phyloP scores from a whole-genome alignment of 1,284 basidiomycete species.

The Moesziomyces sp. region DNA sequence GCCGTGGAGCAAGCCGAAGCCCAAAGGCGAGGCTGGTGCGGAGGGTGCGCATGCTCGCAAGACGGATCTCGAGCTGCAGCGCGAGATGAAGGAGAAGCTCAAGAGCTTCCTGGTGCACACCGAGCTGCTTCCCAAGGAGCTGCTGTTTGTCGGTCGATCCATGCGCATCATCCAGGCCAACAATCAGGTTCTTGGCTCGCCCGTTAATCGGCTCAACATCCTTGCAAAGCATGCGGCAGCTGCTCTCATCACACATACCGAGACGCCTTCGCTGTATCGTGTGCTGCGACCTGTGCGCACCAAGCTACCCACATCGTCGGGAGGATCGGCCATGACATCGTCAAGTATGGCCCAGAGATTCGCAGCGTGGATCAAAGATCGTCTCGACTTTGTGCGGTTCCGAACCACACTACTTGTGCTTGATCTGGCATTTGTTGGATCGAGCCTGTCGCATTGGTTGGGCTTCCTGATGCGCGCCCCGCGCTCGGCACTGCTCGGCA shows the following conservation, averaged over 20 bases:
- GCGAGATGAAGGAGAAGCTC: constrained; percentile 55
- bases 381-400: constrained; percentile 54
- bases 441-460: constrained; percentile 40
- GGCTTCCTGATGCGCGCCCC: constrained; percentile 33
- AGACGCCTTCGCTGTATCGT: constrained; percentile 42
- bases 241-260: constrained; percentile 44
- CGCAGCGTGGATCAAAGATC: constrained; percentile 37
- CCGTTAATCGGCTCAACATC: constrained; percentile 64
- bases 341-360: constrained; percentile 23
- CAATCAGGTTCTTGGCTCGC: constrained; percentile 61
- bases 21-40: constrained; percentile 16
- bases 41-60: constrained; percentile 30
- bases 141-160: constrained; percentile 58
- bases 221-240: constrained; percentile 60
- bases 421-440: constrained; percentile 51
- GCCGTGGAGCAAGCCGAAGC: constrained; percentile 57
- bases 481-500: constrained; percentile 22
- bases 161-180: constrained; percentile 64
- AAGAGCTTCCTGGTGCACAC: constrained; percentile 59
- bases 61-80: constrained; percentile 47
- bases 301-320: not conserved
- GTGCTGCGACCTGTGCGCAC: constrained; percentile 37
- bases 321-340: no score
- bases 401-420: constrained; percentile 50
- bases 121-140: constrained; percentile 60